Base-by-base conservation (phyloP, 2,329 filamentous ascomycete genomes). In the Bipolaris gigantea region DNA sequence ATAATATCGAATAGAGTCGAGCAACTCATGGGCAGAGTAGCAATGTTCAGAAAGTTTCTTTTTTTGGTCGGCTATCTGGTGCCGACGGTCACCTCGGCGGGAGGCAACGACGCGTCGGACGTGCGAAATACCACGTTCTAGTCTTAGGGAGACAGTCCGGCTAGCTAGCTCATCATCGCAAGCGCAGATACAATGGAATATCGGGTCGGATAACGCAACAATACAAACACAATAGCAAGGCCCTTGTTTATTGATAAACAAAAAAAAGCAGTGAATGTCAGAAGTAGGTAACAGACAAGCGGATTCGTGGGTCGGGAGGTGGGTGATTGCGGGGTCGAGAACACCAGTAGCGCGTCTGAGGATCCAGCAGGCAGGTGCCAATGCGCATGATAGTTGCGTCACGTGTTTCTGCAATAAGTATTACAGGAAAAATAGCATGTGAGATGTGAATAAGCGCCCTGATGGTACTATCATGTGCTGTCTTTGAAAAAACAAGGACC, bases 241-340 rank as follows among this genome's bases (percentile, higher is more conserved):
- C 23, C 1, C 11, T 25, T 16, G n/a, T 23, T 40, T 36, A 21
- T 23, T 38, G 21, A 34, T 19, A 41, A 40, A 42, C 11, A 25
- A 51, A 27, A 51, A 27, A 41, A 44, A 33, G 23, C n/a, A 27
- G 41, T 25, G 34, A 47, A n/a, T 19, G 19, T 4, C 36, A 36
- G 33, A 43, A 39, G 36, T n/a, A 42, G 34, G 35, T 32, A 46
- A 46, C 33, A 34, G 48, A 48, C 44, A 54, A 33, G 51, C 39
- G 50, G 50, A 41, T 25, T 47, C 16, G 36, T 44, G 38, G 27
- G 48, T 40, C 48, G 34, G 41, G 35, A 51, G 42, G 36, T 42
- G 52, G 42, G 36, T 46, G 49, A 48, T 52, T 61, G 60, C 54
- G 60, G 58, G 60, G 60, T 61, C 49, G 33, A 30, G 30, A 42